These are phyloP conservation scores for Moricandia arvensis DNA, from an alignment of 345 rosid species.

Conservation along the genomic window DNA sequence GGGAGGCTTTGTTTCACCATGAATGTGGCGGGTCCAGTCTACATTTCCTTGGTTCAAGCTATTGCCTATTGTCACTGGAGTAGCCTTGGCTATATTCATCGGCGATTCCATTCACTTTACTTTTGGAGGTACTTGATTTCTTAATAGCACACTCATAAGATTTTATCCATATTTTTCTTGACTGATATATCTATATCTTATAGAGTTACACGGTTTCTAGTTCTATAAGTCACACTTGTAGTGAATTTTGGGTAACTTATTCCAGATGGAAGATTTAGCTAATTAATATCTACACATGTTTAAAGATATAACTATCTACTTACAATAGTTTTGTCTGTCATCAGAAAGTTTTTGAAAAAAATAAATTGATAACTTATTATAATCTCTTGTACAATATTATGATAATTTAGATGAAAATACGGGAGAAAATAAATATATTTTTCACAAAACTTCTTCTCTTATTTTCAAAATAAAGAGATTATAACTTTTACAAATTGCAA, in stretches of 20 bases:
- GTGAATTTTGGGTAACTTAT: too few species aligned
- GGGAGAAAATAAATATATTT: not conserved
- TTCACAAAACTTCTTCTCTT: not conserved
- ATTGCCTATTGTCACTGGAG: constrained; percentile 40
- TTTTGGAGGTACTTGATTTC: constrained; percentile 33
- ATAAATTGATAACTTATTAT: not conserved
- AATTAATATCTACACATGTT: not conserved
- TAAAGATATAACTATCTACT: not conserved
- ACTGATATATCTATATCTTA: not conserved
- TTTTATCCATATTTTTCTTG: not conserved
- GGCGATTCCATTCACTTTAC: constrained; percentile 26
- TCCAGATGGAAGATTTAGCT: not conserved
- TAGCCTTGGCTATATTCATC: constrained; percentile 36
- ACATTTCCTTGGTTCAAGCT: constrained; percentile 42
- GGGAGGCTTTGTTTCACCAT: too few species aligned
- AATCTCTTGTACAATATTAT: not conserved
- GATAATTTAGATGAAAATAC: not conserved
- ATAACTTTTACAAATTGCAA: not conserved
- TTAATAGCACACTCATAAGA: too few species aligned
- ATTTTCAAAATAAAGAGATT: not conserved
- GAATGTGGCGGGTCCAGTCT: constrained; percentile 40
- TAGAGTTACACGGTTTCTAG: not conserved
- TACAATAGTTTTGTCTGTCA: not conserved
- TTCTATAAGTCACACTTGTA: not conserved
- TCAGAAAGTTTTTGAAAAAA: not conserved